Conservation (phyloP, 2,329 filamentous ascomycete species). For the Paraphoma chrysanthemicola region DNA sequence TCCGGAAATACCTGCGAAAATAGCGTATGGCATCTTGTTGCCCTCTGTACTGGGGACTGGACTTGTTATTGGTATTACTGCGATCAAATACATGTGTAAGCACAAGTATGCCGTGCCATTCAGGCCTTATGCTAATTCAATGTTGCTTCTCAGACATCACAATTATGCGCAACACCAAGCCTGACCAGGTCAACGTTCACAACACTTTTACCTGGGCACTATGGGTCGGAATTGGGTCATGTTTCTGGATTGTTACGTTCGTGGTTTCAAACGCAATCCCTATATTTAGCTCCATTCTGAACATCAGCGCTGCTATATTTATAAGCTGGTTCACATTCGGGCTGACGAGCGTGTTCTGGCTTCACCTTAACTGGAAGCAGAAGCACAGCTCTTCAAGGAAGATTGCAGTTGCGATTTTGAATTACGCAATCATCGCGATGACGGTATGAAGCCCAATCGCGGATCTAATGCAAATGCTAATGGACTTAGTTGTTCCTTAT, state of each 20-base stretch:
- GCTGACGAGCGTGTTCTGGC: conserved; percentile 54
- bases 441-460: conserved; percentile 28
- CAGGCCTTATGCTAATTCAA: too few relatives aligned
- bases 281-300: conserved; percentile 68
- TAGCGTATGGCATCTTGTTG: conserved; percentile 71
- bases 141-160: conserved; percentile 52
- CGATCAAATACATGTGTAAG: conserved; percentile 63
- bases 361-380: conserved; percentile 54
- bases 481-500: conserved; percentile 1
- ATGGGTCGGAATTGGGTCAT: conserved; percentile 65
- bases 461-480: too few relatives aligned
- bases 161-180: conserved; percentile 57
- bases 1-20: conserved; percentile 62
- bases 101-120: too few relatives aligned
- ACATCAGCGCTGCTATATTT: conserved; percentile 64
- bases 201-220: conserved; percentile 64
- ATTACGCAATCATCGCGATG: conserved; percentile 50
- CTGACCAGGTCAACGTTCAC: conserved; percentile 47
- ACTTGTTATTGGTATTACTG: conserved; percentile 73
- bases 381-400: conserved; percentile 44
- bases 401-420: conserved; percentile 54
- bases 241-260: conserved; percentile 63
- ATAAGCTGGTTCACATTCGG: conserved; percentile 70
- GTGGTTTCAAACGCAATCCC: conserved; percentile 53
- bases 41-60: conserved; percentile 75